Percentiles rank a stretch among this genome's conserved stretches.
Conservation (phyloP, 192 early-diverging fungal species). For the Podila minutissima region DNA sequence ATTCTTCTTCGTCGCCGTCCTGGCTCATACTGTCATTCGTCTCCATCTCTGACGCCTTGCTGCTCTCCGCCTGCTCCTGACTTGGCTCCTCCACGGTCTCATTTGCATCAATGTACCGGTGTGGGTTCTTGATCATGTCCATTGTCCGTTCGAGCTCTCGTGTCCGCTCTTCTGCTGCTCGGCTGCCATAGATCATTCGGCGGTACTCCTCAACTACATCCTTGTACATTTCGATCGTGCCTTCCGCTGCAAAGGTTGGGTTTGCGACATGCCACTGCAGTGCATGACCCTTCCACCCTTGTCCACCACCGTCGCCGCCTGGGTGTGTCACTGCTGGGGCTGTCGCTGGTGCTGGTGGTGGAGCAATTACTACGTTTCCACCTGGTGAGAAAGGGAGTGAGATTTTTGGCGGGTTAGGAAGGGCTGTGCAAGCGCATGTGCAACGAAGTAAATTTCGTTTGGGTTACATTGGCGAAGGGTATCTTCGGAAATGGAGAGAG, state of each 20-base stretch:
- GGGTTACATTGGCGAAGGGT: background rate
- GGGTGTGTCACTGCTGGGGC: constrained; percentile 16
- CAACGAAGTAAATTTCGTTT: background rate
- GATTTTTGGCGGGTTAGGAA: background rate
- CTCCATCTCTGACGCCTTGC: background rate
- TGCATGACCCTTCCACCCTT: constrained; percentile 45
- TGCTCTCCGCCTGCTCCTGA: background rate
- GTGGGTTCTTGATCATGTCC: constrained; percentile 48
- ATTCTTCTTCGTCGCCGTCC: constrained; percentile 8
- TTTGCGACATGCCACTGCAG: constrained; percentile 51
- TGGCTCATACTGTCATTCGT: background rate
- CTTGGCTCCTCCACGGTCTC: background rate
- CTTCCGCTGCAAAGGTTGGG: constrained; percentile 49
- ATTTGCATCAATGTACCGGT: constrained; percentile 9
- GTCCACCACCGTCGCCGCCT: constrained; percentile 40
- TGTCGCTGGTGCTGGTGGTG: constrained; percentile 26
- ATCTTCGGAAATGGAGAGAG: background rate
- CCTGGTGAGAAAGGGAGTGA: background rate
- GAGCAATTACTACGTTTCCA: constrained; percentile 31
- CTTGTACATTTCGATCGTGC: constrained; percentile 41
- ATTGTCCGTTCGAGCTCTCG: constrained; percentile 29
- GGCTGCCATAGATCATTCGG: constrained; percentile 34
- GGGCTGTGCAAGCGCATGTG: no score
- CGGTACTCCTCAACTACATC: constrained; percentile 47
- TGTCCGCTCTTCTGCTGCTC: constrained; percentile 18